phyloP scores from a whole-genome alignment of 2,329 filamentous ascomycete species.

The Xylaria sp. region DNA sequence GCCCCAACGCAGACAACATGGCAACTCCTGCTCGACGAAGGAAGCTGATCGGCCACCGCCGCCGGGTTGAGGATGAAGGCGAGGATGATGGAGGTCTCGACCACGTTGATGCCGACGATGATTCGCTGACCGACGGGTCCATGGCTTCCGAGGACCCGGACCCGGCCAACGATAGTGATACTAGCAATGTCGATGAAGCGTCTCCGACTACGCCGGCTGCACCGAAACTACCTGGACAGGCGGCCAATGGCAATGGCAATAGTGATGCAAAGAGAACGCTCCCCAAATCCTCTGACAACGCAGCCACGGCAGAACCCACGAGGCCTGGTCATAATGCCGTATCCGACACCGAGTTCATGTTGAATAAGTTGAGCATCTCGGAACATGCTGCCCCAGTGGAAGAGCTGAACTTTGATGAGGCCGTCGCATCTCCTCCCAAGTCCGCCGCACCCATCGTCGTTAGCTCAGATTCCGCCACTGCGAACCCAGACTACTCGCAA shows the following conservation, averaged over 20 bases:
- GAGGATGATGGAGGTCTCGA: slow-evolving; percentile 66
- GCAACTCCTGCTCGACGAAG: slow-evolving; percentile 59
- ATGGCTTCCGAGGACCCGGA: slow-evolving; percentile 64
- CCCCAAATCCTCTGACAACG: slow-evolving; percentile 32
- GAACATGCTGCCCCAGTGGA: slow-evolving; percentile 46
- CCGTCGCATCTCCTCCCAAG: slow-evolving; percentile 43
- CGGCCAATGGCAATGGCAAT: slow-evolving; percentile 41
- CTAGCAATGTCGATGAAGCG: slow-evolving; percentile 62
- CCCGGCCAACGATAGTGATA: slow-evolving; percentile 62
- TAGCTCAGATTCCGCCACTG: slow-evolving; percentile 52
- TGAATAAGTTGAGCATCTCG: slow-evolving; percentile 55
- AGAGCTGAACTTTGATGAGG: slow-evolving; percentile 51
- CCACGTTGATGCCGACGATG: slow-evolving; percentile 62
- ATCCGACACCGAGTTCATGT: slow-evolving; percentile 61
- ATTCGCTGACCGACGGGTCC: slow-evolving; percentile 68
- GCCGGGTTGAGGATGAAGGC: slow-evolving; percentile 70
- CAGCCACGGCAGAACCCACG: slow-evolving; percentile 36
- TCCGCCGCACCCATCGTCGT: slow-evolving; percentile 55
- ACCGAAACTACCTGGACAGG: slow-evolving; percentile 33
- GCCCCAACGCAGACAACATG: slow-evolving; percentile 41
- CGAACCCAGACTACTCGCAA: slow-evolving; percentile 46
- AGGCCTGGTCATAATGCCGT: slow-evolving; percentile 44
- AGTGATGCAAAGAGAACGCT: slow-evolving; percentile 35
- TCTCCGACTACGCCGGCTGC: slow-evolving; percentile 50
- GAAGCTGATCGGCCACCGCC: slow-evolving; percentile 68